phyloP scores from a whole-genome alignment of 345 rosid species.

The Ceriops zippeliana region DNA sequence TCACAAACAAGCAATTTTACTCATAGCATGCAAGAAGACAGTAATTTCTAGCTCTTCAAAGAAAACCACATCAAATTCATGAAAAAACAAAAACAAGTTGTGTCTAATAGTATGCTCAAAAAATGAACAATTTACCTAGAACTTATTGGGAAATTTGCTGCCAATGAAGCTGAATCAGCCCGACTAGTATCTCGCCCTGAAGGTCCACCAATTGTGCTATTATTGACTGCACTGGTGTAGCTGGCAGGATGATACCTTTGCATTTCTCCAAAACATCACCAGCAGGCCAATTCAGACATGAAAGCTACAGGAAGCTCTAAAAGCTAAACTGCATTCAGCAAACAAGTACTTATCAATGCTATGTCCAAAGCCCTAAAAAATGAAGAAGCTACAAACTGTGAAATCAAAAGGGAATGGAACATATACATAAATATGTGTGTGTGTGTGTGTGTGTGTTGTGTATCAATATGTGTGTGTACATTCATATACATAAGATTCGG shows the following conservation, averaged over 20 bases:
- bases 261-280: constrained; percentile 91
- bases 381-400: neutral
- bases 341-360: neutral
- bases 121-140: constrained; percentile 48
- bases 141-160: constrained; percentile 55
- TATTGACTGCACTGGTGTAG: constrained; percentile 97
- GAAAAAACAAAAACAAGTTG: no score
- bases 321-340: constrained; percentile 36
- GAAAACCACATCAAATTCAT: neutral
- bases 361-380: constrained; percentile 4
- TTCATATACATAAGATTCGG: no score
- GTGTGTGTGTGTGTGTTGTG: no score
- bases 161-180: constrained; percentile 71
- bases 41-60: neutral
- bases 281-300: constrained; percentile 80
- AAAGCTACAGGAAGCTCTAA: constrained; percentile 29
- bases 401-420: no score
- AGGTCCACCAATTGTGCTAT: constrained; percentile 65
- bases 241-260: constrained; percentile 88
- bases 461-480: no score
- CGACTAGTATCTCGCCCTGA: constrained; percentile 74
- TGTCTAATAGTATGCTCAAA: no score
- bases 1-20: constrained; percentile 2
- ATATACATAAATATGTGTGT: no score
- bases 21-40: neutral